Conservation (phyloP, 148 eudicot species). For the Mesembryanthemum crystallinum region DNA sequence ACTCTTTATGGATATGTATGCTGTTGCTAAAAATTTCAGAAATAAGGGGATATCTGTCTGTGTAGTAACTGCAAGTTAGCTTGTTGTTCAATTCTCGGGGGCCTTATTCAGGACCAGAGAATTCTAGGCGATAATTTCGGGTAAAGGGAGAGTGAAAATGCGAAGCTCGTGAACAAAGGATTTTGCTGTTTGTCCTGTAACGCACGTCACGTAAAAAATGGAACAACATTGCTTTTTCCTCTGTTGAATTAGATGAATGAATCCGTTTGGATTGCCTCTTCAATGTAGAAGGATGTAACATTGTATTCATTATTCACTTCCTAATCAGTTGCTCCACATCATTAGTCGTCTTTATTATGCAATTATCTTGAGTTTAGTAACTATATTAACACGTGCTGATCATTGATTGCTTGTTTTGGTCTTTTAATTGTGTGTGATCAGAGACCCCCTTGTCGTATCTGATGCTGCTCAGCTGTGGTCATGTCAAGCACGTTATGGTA, state of each 20-base stretch:
- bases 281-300: neutral
- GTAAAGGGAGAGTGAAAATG: constrained; percentile 14
- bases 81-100: neutral
- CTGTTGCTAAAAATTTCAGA: neutral
- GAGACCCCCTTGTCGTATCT: constrained; percentile 20
- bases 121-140: neutral
- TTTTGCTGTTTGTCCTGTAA: neutral
- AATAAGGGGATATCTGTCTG: neutral
- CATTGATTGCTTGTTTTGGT: constrained; percentile 5
- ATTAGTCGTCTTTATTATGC: neutral
- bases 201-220: neutral
- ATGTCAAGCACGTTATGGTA: constrained; percentile 16
- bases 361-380: constrained; percentile 3
- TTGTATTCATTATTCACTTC: neutral
- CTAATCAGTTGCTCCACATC: neutral
- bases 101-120: neutral
- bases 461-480: neutral
- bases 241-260: constrained; percentile 3
- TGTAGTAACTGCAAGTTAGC: neutral
- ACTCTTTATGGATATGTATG: neutral
- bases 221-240: constrained; percentile 1
- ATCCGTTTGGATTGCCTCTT: constrained; percentile 2
- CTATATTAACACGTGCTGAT: neutral
- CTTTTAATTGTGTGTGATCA: constrained; percentile 8
- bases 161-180: constrained; percentile 14